A percentile compares a stretch with the other conserved stretches of the same genome.
Conservation (phyloP, 2,329 filamentous ascomycete genomes). For the Coleophoma crateriformis region DNA sequence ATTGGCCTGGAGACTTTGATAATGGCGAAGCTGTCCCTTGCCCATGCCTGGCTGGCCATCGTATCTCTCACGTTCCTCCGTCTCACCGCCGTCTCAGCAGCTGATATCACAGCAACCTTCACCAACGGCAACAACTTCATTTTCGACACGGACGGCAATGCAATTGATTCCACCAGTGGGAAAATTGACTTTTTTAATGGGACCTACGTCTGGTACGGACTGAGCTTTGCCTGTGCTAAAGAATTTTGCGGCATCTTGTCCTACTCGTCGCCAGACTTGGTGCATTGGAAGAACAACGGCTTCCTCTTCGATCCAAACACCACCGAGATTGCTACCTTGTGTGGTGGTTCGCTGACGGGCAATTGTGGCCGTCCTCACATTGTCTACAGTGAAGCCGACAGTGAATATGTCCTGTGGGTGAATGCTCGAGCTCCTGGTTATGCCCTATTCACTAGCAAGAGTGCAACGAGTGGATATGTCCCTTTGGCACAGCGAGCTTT, state of each 20-base stretch:
- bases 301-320: slow-evolving; percentile 14
- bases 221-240: slow-evolving; percentile 11
- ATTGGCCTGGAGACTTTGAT: too few relatives aligned
- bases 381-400: slow-evolving; percentile 10
- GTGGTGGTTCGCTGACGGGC: slow-evolving; percentile 3
- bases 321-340: slow-evolving; percentile 9
- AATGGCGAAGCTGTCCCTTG: too few relatives aligned
- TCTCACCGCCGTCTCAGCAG: background rate
- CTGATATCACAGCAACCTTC: slow-evolving; percentile 6
- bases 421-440: slow-evolving; percentile 12
- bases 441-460: slow-evolving; percentile 10
- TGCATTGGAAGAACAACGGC: slow-evolving; percentile 15
- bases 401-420: slow-evolving; percentile 12
- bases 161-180: slow-evolving; percentile 17
- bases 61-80: too few relatives aligned
- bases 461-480: slow-evolving; percentile 10
- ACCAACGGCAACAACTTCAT: slow-evolving; percentile 10
- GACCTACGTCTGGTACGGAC: slow-evolving; percentile 17
- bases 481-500: slow-evolving; percentile 7
- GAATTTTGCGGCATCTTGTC: slow-evolving; percentile 17
- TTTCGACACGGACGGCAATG: slow-evolving; percentile 18
- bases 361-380: slow-evolving; percentile 16
- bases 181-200: slow-evolving; percentile 18
- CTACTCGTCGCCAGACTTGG: slow-evolving; percentile 14
- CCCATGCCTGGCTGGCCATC: too few relatives aligned